Evolutionary conservation across 768 basidiomycete species (phyloP).

Genomic region (Tylopilus intermedius): DNA sequence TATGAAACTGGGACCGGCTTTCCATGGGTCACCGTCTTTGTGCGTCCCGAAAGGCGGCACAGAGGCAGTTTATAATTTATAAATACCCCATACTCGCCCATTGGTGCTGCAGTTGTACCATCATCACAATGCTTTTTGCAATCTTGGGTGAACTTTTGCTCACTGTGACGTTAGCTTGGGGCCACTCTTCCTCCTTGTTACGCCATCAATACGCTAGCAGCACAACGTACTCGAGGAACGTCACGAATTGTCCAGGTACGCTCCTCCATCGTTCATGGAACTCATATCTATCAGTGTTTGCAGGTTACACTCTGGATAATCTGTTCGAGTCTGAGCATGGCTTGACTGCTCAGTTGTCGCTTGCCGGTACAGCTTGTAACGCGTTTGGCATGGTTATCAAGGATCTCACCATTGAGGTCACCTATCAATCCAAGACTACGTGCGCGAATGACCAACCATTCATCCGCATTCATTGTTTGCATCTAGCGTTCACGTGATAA

Average conservation of each 20-base stretch:
- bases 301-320: slow-evolving; percentile 54
- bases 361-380: slow-evolving; percentile 57
- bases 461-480: neutral
- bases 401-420: slow-evolving; percentile 57
- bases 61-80: neutral
- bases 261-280: neutral
- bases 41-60: neutral
- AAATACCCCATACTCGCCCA: slow-evolving; percentile 1
- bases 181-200: slow-evolving; percentile 3
- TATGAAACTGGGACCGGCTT: neutral
- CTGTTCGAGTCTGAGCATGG: slow-evolving; percentile 44
- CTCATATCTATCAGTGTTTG: neutral
- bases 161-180: slow-evolving; percentile 1
- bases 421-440: slow-evolving; percentile 56
- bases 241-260: slow-evolving; percentile 32
- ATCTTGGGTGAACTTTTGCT: slow-evolving; percentile 7
- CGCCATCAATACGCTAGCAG: slow-evolving; percentile 4
- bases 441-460: slow-evolving; percentile 11
- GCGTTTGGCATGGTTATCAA: slow-evolving; percentile 59
- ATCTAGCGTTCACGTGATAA: slow-evolving; percentile 61
- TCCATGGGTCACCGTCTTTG: neutral
- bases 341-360: slow-evolving; percentile 48
- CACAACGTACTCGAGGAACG: slow-evolving; percentile 23
- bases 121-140: neutral
- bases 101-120: neutral